A percentile compares a stretch with the other conserved stretches of the same genome.
Evolutionary conservation across 495 filamentous ascomycete species (phyloP).

Genomic region (Aspergillus cristatus): DNA sequence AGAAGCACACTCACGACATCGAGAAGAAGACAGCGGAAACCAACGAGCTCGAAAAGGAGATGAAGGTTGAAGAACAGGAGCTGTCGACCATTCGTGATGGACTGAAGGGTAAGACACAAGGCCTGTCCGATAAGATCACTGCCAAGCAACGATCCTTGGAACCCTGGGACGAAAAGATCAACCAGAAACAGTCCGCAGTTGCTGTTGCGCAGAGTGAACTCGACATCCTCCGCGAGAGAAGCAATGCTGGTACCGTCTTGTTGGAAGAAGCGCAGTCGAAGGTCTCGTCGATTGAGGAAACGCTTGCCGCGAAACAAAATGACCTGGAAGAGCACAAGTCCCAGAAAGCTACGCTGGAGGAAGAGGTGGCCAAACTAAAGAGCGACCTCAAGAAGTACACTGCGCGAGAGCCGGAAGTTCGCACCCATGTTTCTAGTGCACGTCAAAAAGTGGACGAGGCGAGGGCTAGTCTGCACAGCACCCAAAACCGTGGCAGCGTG

Average conservation of each 20-base stretch:
- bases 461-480: conserved; percentile 74
- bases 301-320: conserved; percentile 54
- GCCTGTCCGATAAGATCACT: conserved; percentile 84
- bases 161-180: conserved; percentile 95
- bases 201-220: conserved; percentile 92
- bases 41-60: conserved; percentile 57
- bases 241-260: conserved; percentile 74
- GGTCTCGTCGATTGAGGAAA: conserved; percentile 61
- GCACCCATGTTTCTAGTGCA: conserved; percentile 72
- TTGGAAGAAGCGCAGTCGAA: conserved; percentile 78
- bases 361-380: conserved; percentile 62
- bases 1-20: conserved; percentile 69
- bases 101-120: conserved; percentile 91
- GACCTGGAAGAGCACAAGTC: conserved; percentile 69
- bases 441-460: conserved; percentile 95
- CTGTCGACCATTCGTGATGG: conserved; percentile 68
- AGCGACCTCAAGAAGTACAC: conserved; percentile 60
- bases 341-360: conserved; percentile 61
- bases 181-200: conserved; percentile 85
- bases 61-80: conserved; percentile 73
- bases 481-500: conserved; percentile 88
- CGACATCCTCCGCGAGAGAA: conserved; percentile 78
- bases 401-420: conserved; percentile 69
- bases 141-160: conserved; percentile 88
- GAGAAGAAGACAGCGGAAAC: conserved; percentile 65